phyloP scores from a whole-genome alignment of 805 yeast genomes.

The Naumovozyma baii region DNA sequence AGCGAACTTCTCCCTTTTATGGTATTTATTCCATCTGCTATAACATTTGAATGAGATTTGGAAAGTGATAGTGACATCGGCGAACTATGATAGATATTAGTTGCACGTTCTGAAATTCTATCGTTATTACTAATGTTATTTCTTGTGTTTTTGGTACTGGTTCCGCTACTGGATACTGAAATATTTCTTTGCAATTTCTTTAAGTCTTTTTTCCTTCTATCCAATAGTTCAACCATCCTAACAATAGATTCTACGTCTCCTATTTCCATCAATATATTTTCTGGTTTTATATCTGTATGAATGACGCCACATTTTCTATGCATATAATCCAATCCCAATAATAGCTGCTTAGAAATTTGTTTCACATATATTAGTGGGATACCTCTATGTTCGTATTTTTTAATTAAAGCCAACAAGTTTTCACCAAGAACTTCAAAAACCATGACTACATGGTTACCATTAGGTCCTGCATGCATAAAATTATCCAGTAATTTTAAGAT shows the following conservation, averaged over 20 bases:
- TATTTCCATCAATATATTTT: constrained; percentile 68
- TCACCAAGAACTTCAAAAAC: constrained; percentile 97
- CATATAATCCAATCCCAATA: constrained; percentile 55
- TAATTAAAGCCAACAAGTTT: constrained; percentile 73
- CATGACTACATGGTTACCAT: constrained; percentile 92
- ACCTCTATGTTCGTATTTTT: constrained; percentile 67
- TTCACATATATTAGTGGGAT: constrained; percentile 70
- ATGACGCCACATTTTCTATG: constrained; percentile 61
- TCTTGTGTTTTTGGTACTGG: not conserved
- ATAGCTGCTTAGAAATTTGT: constrained; percentile 70
- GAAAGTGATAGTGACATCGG: not conserved
- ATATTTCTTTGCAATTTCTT: constrained; percentile 35
- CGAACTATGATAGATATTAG: not conserved
- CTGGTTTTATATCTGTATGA: constrained; percentile 72
- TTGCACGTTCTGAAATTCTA: not conserved
- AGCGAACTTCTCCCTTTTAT: not conserved
- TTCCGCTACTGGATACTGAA: constrained; percentile 15
- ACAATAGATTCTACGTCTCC: constrained; percentile 78
- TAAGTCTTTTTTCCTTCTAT: constrained; percentile 38
- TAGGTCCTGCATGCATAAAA: constrained; percentile 78
- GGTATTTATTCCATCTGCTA: not conserved
- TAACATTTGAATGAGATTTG: constrained; percentile 2
- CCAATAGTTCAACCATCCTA: constrained; percentile 51
- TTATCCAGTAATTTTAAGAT: constrained; percentile 75
- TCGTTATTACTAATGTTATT: constrained; percentile 2